Evolutionary conservation across 176 grass and related monocot species (phyloP), one percentile per base, ranked within the genome.

Genomic region (Elymus sibiricus): DNA sequence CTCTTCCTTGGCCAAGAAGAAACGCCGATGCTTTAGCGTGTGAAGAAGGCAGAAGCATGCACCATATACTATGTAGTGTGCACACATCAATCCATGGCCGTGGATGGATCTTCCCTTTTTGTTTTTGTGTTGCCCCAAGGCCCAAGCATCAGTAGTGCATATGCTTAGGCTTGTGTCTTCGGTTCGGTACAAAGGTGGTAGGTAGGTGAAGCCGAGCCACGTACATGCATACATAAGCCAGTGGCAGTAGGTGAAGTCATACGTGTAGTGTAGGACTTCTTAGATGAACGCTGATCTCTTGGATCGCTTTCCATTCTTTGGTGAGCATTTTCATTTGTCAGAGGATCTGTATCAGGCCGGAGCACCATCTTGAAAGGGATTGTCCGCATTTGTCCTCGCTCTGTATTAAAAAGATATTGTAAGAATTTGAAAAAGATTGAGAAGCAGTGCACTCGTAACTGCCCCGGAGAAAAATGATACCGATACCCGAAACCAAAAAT

Each of bases 181-280:
- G 29, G 60, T 37, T 80, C 42, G 55, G 75, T 84, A 74, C 11
- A 9, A 2, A 80, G 53, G 49, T 46, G 68, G 61, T 81, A 61
- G 70, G 70, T 90, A 49, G 77, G 0, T 53, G 47, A 53, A 4
- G 46, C 14, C 14, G 5, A 75, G 75, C 35, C 65, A 79, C 35
- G 35, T 34, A 90, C 80, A 46, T 37, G 29, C 21, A 8, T 43
- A 25, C 43, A 71, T 53, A 79, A 83, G 66, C 32, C 44, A 80
- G 38, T 81, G 76, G 89, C 44, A 80, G 47, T 81, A 81, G 89
- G 85, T 87, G 59, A 87, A 80, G 60, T 15, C 85, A 87, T 84
- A 79, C 67, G 65, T 90, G 14, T 80, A 87, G 65, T 90, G 14
- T 75, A 87, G 56, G 65, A 22, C 67, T 79, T 79, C 67, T 67